These are phyloP conservation scores for Gigaspora rosea DNA, from an alignment of 192 early-diverging fungal genomes.

Conservation along the genomic window DNA sequence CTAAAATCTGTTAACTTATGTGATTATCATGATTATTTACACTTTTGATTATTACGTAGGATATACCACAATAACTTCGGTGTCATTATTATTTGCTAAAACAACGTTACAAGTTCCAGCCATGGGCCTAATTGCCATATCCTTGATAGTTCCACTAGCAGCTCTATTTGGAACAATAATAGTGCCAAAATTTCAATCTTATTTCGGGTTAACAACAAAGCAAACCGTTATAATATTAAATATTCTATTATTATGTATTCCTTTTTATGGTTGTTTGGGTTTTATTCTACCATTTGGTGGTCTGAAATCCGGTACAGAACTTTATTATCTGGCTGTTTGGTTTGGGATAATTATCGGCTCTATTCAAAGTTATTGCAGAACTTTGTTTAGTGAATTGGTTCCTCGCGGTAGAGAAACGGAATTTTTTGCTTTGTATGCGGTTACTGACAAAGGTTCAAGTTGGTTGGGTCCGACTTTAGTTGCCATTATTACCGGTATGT, in stretches of 20 bases:
- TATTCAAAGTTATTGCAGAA: conserved; percentile 53
- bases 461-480: conserved; percentile 70
- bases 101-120: conserved; percentile 51
- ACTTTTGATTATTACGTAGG: neutral
- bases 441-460: conserved; percentile 65
- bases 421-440: conserved; percentile 66
- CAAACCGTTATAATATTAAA: conserved; percentile 49
- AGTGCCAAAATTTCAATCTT: conserved; percentile 51
- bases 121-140: conserved; percentile 48
- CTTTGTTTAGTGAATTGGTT: conserved; percentile 58
- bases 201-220: conserved; percentile 38
- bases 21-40: neutral
- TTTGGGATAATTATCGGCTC: conserved; percentile 46
- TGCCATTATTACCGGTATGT: conserved; percentile 49
- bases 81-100: conserved; percentile 62
- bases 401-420: conserved; percentile 63
- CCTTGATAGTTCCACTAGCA: conserved; percentile 55
- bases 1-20: neutral
- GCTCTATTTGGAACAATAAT: conserved; percentile 53
- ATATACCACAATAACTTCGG: conserved; percentile 54
- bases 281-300: conserved; percentile 41
- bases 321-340: conserved; percentile 42
- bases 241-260: conserved; percentile 41
- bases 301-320: conserved; percentile 35
- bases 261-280: conserved; percentile 44